Conservation (phyloP, 1,139 yeast genomes). For the Geotrichum candidum region DNA sequence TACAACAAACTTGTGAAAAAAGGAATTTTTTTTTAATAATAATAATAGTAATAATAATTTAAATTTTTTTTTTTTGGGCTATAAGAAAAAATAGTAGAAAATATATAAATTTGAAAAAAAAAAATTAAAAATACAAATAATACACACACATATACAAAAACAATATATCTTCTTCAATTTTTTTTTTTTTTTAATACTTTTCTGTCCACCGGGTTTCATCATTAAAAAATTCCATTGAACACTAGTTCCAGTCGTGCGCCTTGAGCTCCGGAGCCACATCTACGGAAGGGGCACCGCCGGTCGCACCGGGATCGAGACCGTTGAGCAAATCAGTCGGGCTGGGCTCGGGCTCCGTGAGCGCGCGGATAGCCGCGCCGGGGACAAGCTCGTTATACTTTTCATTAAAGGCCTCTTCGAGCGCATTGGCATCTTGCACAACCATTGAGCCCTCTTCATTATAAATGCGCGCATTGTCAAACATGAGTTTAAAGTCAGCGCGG, state of each 20-base stretch:
- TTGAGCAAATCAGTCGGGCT: neutral
- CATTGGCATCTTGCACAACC: slow-evolving; percentile 70
- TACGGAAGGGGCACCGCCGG: neutral
- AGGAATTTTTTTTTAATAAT: too few relatives aligned
- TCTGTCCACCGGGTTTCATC: neutral
- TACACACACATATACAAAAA: too few relatives aligned
- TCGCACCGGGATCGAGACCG: neutral
- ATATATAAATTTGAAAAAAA: too few relatives aligned
- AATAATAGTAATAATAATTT: too few relatives aligned
- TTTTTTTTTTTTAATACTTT: too few relatives aligned
- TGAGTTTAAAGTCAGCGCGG: slow-evolving; percentile 65
- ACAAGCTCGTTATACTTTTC: slow-evolving; percentile 19
- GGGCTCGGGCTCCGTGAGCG: slow-evolving; percentile 8
- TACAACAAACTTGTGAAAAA: too few relatives aligned
- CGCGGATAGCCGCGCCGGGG: slow-evolving; percentile 15
- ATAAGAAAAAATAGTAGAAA: too few relatives aligned
- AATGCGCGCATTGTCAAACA: slow-evolving; percentile 75
- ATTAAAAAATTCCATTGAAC: neutral
- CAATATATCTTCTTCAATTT: too few relatives aligned
- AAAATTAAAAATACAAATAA: too few relatives aligned
- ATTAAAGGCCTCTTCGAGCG: slow-evolving; percentile 41
- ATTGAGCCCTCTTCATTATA: slow-evolving; percentile 88
- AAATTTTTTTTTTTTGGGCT: too few relatives aligned
- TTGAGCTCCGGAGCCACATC: neutral
- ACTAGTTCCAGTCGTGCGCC: neutral